Conservation (phyloP, 345 rosid species). For the Nephelium lappaceum region DNA sequence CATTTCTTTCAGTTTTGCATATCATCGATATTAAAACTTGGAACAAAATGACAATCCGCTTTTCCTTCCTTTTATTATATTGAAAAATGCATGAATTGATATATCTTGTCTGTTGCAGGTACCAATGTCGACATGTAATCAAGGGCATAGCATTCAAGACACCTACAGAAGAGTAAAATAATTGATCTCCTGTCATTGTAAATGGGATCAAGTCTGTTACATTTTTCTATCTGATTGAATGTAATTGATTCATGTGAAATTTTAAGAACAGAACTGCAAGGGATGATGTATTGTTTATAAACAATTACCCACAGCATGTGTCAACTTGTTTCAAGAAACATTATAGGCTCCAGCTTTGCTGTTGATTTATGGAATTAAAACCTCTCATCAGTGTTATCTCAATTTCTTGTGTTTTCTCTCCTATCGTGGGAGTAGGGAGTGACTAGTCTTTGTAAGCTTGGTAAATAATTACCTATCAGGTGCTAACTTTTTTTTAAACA, state of each 20-base stretch:
- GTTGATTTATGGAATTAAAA: not conserved
- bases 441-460: too few species aligned
- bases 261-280: not conserved
- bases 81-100: not conserved
- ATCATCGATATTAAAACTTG: not conserved
- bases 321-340: constrained; percentile 2
- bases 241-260: not conserved
- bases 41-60: not conserved
- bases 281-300: not conserved
- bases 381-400: not conserved
- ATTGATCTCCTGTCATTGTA: not conserved
- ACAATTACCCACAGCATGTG: not conserved
- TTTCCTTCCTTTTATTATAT: not conserved
- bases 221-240: not conserved
- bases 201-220: not conserved
- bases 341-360: not conserved
- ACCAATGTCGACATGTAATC: constrained; percentile 78
- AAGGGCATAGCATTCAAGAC: constrained; percentile 65
- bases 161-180: constrained; percentile 59
- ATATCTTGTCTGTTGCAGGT: constrained; percentile 45
- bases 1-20: not conserved
- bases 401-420: not conserved
- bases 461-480: too few species aligned
- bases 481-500: too few species aligned
- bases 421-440: too few species aligned